These are phyloP conservation scores for Sphagnum tenellum DNA, from an alignment of 225 moss, liverwort and hornwort species.

Conservation along the genomic window DNA sequence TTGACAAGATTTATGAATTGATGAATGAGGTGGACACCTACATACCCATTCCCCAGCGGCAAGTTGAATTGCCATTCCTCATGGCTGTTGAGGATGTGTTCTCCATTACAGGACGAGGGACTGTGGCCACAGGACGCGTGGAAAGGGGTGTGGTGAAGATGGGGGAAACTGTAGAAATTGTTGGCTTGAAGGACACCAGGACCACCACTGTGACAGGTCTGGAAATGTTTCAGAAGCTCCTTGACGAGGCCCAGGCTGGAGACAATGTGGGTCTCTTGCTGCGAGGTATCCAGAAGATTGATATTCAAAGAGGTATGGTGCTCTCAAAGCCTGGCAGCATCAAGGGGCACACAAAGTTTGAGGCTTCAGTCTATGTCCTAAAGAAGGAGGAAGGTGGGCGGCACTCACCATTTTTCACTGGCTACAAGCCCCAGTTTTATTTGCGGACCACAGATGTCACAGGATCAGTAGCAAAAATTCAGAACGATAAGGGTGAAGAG, in stretches of 20 bases:
- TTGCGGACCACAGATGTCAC: slow-evolving; percentile 81
- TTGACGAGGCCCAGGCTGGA: slow-evolving; percentile 65
- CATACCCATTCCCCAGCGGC: slow-evolving; percentile 55
- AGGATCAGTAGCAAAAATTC: slow-evolving; percentile 33
- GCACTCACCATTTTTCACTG: slow-evolving; percentile 68
- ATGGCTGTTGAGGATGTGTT: slow-evolving; percentile 85
- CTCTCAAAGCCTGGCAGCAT: slow-evolving; percentile 67
- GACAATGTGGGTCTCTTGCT: slow-evolving; percentile 71
- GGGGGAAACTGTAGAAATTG: slow-evolving; percentile 53
- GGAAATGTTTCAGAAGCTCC: slow-evolving; percentile 80
- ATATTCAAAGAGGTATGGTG: slow-evolving; percentile 72
- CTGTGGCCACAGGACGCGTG: slow-evolving; percentile 66
- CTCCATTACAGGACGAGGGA: slow-evolving; percentile 74
- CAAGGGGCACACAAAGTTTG: slow-evolving; percentile 54
- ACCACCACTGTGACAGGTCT: slow-evolving; percentile 65
- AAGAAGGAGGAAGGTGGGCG: slow-evolving; percentile 85
- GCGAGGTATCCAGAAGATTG: slow-evolving; percentile 62
- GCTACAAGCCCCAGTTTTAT: slow-evolving; percentile 84
- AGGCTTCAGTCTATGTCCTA: slow-evolving; percentile 65
- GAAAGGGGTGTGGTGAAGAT: slow-evolving; percentile 62
- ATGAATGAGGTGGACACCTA: slow-evolving; percentile 70
- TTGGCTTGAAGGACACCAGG: slow-evolving; percentile 46
- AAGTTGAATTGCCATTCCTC: slow-evolving; percentile 60
- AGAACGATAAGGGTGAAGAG: slow-evolving; percentile 30
- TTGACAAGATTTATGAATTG: slow-evolving; percentile 57